Base-by-base conservation (phyloP, 2,329 filamentous ascomycete species). In the Colletotrichum sojae region DNA sequence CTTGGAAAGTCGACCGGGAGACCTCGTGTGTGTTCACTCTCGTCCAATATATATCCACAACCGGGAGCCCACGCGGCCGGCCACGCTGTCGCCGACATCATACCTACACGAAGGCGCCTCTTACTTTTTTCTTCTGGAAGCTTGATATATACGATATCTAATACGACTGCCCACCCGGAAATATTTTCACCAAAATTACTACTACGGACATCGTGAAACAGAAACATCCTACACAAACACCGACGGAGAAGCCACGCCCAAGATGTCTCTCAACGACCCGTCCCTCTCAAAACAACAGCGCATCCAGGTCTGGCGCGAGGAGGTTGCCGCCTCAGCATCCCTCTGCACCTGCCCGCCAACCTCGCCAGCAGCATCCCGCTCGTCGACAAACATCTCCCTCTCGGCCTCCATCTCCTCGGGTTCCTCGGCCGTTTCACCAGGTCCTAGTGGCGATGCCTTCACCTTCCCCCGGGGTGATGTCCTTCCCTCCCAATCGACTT, bases 291-390 rank as follows among this genome's bases (percentile, higher is more conserved):
- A 67, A 43, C 66, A 65, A 58, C 64, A 68, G 27, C 81, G 82
- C 75, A 85, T 88, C 71, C 76, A 83, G 67, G 79, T 84, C 68
- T 88, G 86, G 86, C 83, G 83, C 63, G 77, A 77, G 60, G 86
- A 88, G 76, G 84, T 88, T 55, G 78, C 78, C 43, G 75, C 77
- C 22, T 77, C 79, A 55, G 75, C 74, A 43, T 74, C 75, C 20
- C 76, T 77, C 15, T 81, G 81, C 73, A 73, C 71, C 58, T 79
- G 78, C 63, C 75, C 77, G 5, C 73, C 72, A 22, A 77, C 76
- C 53, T 74, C 78, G 13, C 73, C 76, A n/a, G 59, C 75, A 9
- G 71, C 77, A 48, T 73, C 76, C 16, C 77, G 64, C 36, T 69
- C 67, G 22, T 69, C 67, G 12, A 69, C 67, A 56, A 69, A 69